Conservation (phyloP, 2,329 filamentous ascomycete genomes). For the Pseudopithomyces maydicus region DNA sequence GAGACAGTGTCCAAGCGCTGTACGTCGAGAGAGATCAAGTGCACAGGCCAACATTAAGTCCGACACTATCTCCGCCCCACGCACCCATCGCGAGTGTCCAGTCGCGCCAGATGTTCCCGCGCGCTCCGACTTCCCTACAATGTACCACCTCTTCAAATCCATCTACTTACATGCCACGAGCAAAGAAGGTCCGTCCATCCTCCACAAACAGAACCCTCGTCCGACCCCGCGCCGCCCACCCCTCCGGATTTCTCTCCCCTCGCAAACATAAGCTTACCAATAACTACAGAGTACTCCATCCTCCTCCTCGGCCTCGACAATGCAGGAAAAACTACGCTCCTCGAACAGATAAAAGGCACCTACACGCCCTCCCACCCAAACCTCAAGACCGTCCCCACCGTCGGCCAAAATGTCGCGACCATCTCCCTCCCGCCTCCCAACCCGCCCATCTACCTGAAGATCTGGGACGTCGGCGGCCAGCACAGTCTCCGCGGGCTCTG, state of each 20-base stretch:
- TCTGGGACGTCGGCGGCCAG: conserved; percentile 98
- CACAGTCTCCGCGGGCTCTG: conserved; percentile 86
- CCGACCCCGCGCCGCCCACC: background rate
- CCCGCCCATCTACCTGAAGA: conserved; percentile 94
- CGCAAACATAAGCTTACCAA: background rate
- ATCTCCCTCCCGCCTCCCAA: conserved; percentile 66
- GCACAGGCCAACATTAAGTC: background rate
- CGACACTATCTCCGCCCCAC: background rate
- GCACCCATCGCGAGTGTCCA: conserved; percentile 15
- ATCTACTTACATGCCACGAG: conserved; percentile 94
- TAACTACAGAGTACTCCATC: conserved; percentile 88
- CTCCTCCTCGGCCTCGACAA: conserved; percentile 97
- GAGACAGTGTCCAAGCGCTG: too few relatives aligned
- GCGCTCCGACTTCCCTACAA: conserved; percentile 46
- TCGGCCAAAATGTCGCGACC: conserved; percentile 94
- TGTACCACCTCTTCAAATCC: conserved; percentile 97
- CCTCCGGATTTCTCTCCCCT: background rate
- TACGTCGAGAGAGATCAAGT: too few relatives aligned
- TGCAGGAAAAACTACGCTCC: conserved; percentile 96
- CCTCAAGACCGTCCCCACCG: conserved; percentile 89
- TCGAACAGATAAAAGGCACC: conserved; percentile 92
- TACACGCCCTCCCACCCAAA: conserved; percentile 73
- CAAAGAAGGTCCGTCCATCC: conserved; percentile 74
- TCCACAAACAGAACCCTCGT: background rate
- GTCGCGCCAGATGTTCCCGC: conserved; percentile 15